These are phyloP conservation scores for Calonectria pauciramosa DNA, from an alignment of 2,329 filamentous ascomycete species.

Conservation along the genomic window DNA sequence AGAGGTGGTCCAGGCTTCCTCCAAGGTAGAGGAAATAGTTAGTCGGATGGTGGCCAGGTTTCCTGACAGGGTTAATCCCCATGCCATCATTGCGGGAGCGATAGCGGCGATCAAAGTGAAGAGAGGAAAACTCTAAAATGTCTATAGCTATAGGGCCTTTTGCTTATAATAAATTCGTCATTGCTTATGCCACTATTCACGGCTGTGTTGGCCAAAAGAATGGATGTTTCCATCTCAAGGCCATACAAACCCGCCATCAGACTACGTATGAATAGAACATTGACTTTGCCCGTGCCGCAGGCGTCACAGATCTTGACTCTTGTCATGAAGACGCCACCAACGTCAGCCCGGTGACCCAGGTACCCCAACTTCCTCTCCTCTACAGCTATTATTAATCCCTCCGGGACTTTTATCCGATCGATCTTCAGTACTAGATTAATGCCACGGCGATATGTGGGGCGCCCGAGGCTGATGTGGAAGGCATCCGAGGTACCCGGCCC, in stretches of 20 bases:
- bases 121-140: neutral
- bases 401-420: neutral
- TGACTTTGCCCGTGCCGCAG: neutral
- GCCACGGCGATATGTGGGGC: constrained; percentile 7
- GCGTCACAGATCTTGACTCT: neutral
- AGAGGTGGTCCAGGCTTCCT: neutral
- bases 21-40: neutral
- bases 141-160: neutral
- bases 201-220: neutral
- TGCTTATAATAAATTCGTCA: neutral
- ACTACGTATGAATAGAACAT: neutral
- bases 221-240: neutral
- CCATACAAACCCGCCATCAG: neutral
- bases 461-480: neutral
- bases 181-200: neutral
- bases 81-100: constrained; percentile 1
- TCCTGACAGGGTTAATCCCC: neutral
- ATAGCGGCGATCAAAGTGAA: neutral
- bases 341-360: neutral
- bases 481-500: neutral
- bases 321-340: neutral
- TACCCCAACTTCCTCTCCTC: neutral
- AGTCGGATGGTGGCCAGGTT: neutral
- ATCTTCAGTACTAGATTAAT: neutral
- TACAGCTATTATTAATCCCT: neutral